Base-by-base conservation (phyloP, 2,329 filamentous ascomycete genomes). In the Ustilaginoidea virens region DNA sequence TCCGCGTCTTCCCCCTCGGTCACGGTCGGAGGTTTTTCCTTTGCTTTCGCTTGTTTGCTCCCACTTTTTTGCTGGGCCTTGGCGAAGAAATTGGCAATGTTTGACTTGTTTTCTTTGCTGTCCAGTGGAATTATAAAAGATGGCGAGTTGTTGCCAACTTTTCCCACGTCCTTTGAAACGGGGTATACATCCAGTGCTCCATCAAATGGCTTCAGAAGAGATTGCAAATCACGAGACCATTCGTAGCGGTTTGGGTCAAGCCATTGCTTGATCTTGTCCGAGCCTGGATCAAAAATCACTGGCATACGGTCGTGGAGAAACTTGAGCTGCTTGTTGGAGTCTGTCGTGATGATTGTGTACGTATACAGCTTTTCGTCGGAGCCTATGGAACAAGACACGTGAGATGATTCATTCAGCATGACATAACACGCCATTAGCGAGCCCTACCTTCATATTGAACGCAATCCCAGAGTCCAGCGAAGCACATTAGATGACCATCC, bases 231-330 rank as follows among this genome's bases (percentile, higher is more conserved):
- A 29, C 62, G 64, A 3, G 69, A 76, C 87, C 90, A 96, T 34
- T 74, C 71, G 14, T 63, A 59, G 12, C 68, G 66, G 2, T 49
- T 55, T 0, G 83, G 83, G 47, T 94, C 80, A 12, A 96, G 62
- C 85, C 85, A 94, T 4, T 51, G 72, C 30, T 59, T 66, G 45
- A 93, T 61, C 8, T 62, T 67, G 1, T 80, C 66, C 1, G 77
- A 82, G 4, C 73, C 74, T 4, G 80, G 73, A 5, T 94, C 75
- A 1, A 98, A 52, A 17, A 96, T 80, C 5, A 93, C 87, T 0
- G 90, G 90, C 90, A 98, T 98, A 11, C 90, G 75, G 45, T 92
- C 79, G 48, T 98, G 90, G 12, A 98, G 61, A 40, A 93, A 96
- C 17, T 64, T 74, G 27, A 96, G 62, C 48, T 87, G 79, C 36